Evolutionary conservation across 1,284 basidiomycete genomes (phyloP), one percentile per base, ranked within the genome.

Genomic region (Irpex rosettiformis): DNA sequence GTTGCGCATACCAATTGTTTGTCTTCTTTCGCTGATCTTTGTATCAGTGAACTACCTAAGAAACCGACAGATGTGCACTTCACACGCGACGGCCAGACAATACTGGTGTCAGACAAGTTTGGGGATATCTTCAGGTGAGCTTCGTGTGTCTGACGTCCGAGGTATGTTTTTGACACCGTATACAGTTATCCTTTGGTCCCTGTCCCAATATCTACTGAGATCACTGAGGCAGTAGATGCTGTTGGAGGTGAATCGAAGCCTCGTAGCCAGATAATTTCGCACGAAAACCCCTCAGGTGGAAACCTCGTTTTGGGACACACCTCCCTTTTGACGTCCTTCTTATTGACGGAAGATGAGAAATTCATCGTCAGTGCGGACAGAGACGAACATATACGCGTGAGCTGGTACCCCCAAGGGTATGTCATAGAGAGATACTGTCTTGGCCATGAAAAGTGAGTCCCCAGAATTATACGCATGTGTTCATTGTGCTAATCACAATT

Each of bases 321-420:
- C 0, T 96, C 94, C 8, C 82, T 93, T 52, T 74, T 97, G 57
- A 95, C 89, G 3, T 73, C 81, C 1, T 86, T 91, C 68, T 66
- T 87, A 43, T 80, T 96, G 55, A 82, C 86, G 0, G 68, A 72
- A 0, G 86, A 92, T 67, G 85, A 88, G 62, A 80, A 79, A 58
- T 86, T 81, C 67, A 86, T 98, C 66, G 80, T 96, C 64, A 93
- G 93, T 0, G 89, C 92, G 0, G 95, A 97, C 70, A 77, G 95
- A 49, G 95, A 97, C 68, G 95, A 97, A 70, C 95, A 97, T 69
- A 89, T 98, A 56, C 81, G 95, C 55, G 82, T 96, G n/a, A 94
- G 91, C 67, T 85, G 90, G 82, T 97, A 84, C 69, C 95, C 95
- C 0, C 78, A 89, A 60, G 89, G 93, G 11, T 90, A 89, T 65